Evolutionary conservation across 768 basidiomycete species (phyloP).

Genomic region (Mycena floridula): DNA sequence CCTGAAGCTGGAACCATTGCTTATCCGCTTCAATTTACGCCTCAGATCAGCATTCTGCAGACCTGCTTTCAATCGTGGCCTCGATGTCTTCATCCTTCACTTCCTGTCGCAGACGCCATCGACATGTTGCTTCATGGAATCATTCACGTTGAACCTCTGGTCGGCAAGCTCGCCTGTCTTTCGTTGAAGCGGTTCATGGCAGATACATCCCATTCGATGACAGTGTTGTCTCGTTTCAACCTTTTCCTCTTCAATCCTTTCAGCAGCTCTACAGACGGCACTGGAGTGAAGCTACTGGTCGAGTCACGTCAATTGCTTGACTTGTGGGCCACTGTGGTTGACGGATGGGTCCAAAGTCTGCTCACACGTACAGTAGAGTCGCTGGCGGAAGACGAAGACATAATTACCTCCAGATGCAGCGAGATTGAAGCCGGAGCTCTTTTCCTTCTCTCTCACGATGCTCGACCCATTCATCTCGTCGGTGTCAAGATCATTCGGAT

Average conservation of each 20-base stretch:
- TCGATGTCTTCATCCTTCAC: conserved; percentile 57
- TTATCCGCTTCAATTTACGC: conserved; percentile 53
- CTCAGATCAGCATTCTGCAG: conserved; percentile 68
- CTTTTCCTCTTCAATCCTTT: conserved; percentile 70
- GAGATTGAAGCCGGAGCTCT: conserved; percentile 70
- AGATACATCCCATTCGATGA: conserved; percentile 46
- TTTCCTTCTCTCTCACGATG: conserved; percentile 65
- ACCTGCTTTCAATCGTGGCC: conserved; percentile 84
- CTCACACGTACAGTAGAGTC: conserved; percentile 34
- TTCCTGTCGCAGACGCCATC: conserved; percentile 53
- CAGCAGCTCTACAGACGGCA: conserved; percentile 56
- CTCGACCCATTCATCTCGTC: conserved; percentile 40
- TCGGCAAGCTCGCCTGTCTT: conserved; percentile 61
- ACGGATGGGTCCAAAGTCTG: conserved; percentile 55
- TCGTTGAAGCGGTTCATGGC: conserved; percentile 72
- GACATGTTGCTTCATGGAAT: conserved; percentile 78
- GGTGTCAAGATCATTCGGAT: conserved; percentile 63
- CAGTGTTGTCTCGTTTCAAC: conserved; percentile 59
- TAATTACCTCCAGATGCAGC: conserved; percentile 38
- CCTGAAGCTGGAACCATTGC: conserved; percentile 52
- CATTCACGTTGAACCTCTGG: conserved; percentile 76
- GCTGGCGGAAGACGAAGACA: conserved; percentile 33
- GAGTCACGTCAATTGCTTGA: conserved; percentile 63
- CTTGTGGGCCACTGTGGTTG: conserved; percentile 71
- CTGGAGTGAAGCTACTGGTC: conserved; percentile 53